Evolutionary conservation across 2,329 filamentous ascomycete species (phyloP), one percentile per base, ranked within the genome.

Genomic region (Epichloe typhina): DNA sequence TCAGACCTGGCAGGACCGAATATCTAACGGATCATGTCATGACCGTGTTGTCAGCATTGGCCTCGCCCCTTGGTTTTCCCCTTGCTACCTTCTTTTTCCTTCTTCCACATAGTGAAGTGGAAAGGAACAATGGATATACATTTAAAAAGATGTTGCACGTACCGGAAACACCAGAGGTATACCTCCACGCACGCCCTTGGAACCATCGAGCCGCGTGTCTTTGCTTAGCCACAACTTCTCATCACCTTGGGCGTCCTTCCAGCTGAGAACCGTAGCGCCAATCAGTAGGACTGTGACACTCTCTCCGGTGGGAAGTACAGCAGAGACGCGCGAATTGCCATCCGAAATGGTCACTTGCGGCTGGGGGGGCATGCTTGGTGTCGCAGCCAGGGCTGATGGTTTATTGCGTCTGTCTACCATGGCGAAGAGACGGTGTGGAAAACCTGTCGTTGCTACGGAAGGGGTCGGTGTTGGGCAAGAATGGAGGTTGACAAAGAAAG

Each of bases 101-200:
- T 36, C 11, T 2, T 9, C 26, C 26, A 44, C 11, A 19, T 12
- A 6, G 21, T 4, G 17, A 36, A 31, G 31, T 9, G 26, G 13
- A 11, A 21, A 36, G 31, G 2, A 45, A 3, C 12, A 35, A 5
- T 7, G 12, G 5, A 4, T 8, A 43, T n/a, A 13, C n/a, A 21
- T 26, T 39, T 42, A n/a, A 4, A 51, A 43, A 50, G 31, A n/a
- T 38, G 31, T 19, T 37, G 13, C 23, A 72, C 80, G 56, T 75
- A 95, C 90, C 8, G 91, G 91, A 64, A 96, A 97, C 37, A 96
- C 89, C 48, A 97, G 71, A 4, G 91, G 91, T 59, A 97, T 88
- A 13, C 91, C 91, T 51, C 93, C 93, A 56, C 93, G 79, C 49
- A 97, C 90, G 23, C 91, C 78, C 73, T 95, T 95, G 58, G 77